Evolutionary conservation across 2,329 filamentous ascomycete genomes (phyloP), one percentile per base, ranked within the genome.

Genomic region (Teratosphaeria zuluensis): DNA sequence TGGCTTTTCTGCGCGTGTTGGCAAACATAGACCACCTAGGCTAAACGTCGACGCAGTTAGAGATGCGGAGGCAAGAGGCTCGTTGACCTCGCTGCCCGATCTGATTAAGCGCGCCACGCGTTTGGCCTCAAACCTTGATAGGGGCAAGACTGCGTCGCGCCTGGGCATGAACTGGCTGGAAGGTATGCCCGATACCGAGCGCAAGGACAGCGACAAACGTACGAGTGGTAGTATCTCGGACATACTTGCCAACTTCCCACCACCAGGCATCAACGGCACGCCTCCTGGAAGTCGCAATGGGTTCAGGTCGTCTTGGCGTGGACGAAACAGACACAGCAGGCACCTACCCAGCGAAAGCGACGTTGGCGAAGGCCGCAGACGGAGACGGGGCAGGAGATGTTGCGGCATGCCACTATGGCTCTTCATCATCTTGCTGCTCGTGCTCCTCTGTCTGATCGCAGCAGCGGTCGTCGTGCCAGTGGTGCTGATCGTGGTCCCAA

Each of bases 71-170:
- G 84, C 87, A 1, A 84, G 94, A 68, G 92, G 90, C 3, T 96
- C 92, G 70, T 79, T 96, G 63, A 97, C 94, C 1, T 96, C 92
- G 73, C 77, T 99, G 60, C 88, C 92, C 0, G 94, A 97, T 71
- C 77, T 99, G 61, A 97, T 99, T 65, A 82, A 85, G 68, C 84
- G 94, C 65, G 94, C 94, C 11, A 97, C 92, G 0, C 85, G 84
- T 64, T 77, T 97, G 42, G 92, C 92, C 16, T 84, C 89, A 0
- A 91, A 95, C 74, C 85, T 99, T 59, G 92, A 97, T 67, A 86
- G 86, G 64, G 92, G 92, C 12, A 86, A 76, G 64, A 86, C 84
- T 21, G 84, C 84, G 12, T 86, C 83, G 68, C 76, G 81, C 58
- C 66, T 83, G 6, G 81, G 80, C 19, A 72, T 82, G 63, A 72